These are phyloP conservation scores for Lachnellula willkommii DNA, from an alignment of 2,329 filamentous ascomycete species.

Conservation along the genomic window DNA sequence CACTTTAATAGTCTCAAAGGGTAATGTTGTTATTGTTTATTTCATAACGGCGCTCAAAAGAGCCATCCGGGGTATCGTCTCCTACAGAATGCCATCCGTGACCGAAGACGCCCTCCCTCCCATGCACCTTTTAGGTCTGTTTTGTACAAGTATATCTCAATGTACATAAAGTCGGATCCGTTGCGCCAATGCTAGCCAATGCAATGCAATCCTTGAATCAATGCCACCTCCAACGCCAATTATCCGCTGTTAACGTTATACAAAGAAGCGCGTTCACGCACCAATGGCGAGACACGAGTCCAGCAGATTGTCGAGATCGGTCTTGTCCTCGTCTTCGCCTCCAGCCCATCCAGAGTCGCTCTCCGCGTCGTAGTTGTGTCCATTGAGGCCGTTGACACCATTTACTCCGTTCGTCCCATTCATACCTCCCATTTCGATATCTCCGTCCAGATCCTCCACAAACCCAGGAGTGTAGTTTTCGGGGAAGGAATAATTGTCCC, in stretches of 20 bases:
- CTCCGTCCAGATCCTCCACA: slow-evolving; percentile 33
- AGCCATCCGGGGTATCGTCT: slow-evolving; percentile 25
- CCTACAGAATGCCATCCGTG: slow-evolving; percentile 16
- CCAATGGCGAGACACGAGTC: slow-evolving; percentile 32
- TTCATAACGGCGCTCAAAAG: not conserved
- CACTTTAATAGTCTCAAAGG: not conserved
- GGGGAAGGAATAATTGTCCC: slow-evolving; percentile 49
- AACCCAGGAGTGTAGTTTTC: slow-evolving; percentile 29
- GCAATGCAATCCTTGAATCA: slow-evolving; percentile 13
- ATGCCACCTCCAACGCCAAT: slow-evolving; percentile 19
- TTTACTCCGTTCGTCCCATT: slow-evolving; percentile 38
- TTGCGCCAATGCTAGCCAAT: slow-evolving; percentile 18
- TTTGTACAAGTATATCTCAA: slow-evolving; percentile 19
- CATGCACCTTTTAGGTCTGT: slow-evolving; percentile 6
- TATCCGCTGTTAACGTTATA: slow-evolving; percentile 6
- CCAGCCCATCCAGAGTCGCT: slow-evolving; percentile 61
- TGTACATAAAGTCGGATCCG: slow-evolving; percentile 14
- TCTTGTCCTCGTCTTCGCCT: slow-evolving; percentile 46
- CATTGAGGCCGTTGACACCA: slow-evolving; percentile 42
- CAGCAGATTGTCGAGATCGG: slow-evolving; percentile 50
- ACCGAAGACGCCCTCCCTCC: slow-evolving; percentile 13
- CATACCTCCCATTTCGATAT: slow-evolving; percentile 31
- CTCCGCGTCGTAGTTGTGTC: slow-evolving; percentile 48
- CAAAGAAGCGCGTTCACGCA: slow-evolving; percentile 12
- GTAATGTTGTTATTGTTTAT: not conserved